These are phyloP conservation scores for Diospyros kaki DNA, from an alignment of 148 eudicot species.

Conservation along the genomic window DNA sequence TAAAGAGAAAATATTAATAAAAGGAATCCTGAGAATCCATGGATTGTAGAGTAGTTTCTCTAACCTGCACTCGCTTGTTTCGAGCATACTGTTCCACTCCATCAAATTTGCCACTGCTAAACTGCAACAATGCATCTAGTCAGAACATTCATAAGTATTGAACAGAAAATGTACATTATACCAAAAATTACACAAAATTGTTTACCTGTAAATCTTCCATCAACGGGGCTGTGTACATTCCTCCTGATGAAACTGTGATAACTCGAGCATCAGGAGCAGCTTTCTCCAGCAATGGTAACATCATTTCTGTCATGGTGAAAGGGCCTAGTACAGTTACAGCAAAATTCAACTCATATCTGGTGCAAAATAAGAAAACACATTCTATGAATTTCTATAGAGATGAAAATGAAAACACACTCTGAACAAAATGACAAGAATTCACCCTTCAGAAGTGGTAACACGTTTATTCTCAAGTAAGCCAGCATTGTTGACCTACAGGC, in stretches of 20 bases:
- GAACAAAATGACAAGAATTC: constrained; percentile 9
- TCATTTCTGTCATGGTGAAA: constrained; percentile 60
- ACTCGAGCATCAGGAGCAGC: constrained; percentile 93
- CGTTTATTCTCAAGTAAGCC: constrained; percentile 67
- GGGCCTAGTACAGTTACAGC: constrained; percentile 91
- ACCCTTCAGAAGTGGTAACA: constrained; percentile 75
- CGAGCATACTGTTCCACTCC: constrained; percentile 80
- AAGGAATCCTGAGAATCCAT: background rate
- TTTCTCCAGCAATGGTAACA: constrained; percentile 81
- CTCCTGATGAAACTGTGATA: constrained; percentile 87
- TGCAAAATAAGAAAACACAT: background rate
- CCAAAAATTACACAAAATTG: background rate
- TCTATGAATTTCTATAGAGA: constrained; percentile 14
- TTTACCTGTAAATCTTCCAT: constrained; percentile 76
- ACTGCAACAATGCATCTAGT: constrained; percentile 40
- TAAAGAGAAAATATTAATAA: background rate
- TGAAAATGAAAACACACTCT: background rate
- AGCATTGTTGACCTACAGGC: constrained; percentile 82
- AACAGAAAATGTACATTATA: background rate
- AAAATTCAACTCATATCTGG: constrained; percentile 83
- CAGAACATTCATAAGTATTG: background rate
- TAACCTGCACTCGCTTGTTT: constrained; percentile 91
- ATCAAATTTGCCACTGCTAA: constrained; percentile 48
- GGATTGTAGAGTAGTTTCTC: background rate
- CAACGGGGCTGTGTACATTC: constrained; percentile 83